These are phyloP conservation scores for Penicillium mononematosum DNA, from an alignment of 495 filamentous ascomycete genomes.

Conservation along the genomic window DNA sequence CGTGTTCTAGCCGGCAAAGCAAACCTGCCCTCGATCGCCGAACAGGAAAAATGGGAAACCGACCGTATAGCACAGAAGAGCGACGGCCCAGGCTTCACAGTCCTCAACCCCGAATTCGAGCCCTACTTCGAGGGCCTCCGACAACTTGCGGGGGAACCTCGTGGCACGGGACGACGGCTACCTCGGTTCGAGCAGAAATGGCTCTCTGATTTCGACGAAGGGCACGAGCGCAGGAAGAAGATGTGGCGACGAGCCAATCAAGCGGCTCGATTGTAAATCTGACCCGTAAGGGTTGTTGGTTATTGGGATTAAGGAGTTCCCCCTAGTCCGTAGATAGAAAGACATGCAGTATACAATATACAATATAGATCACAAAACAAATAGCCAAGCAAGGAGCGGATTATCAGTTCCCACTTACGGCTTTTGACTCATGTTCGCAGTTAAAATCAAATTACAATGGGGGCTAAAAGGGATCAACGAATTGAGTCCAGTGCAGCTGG, in stretches of 20 bases:
- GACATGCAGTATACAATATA: neutral
- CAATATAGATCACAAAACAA: neutral
- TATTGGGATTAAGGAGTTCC: neutral
- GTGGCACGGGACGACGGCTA: constrained; percentile 38
- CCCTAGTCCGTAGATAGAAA: neutral
- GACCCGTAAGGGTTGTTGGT: neutral
- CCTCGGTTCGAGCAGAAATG: constrained; percentile 49
- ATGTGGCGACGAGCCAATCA: constrained; percentile 49
- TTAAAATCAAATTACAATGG: neutral
- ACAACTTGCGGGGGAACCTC: constrained; percentile 46
- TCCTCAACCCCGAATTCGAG: constrained; percentile 54
- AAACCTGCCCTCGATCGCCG: constrained; percentile 38
- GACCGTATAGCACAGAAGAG: constrained; percentile 49
- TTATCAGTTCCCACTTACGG: neutral
- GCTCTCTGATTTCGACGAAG: constrained; percentile 48
- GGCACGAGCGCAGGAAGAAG: constrained; percentile 46
- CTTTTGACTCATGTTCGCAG: neutral
- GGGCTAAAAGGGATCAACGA: neutral
- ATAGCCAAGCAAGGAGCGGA: constrained; percentile 2
- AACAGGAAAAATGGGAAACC: constrained; percentile 53
- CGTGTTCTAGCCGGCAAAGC: constrained; percentile 55
- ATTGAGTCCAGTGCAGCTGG: neutral
- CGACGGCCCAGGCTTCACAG: constrained; percentile 49
- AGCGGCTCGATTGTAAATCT: constrained; percentile 22
- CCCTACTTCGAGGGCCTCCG: constrained; percentile 54